phyloP scores from a whole-genome alignment of 2,329 filamentous ascomycete species.

The Monilinia fructigena region DNA sequence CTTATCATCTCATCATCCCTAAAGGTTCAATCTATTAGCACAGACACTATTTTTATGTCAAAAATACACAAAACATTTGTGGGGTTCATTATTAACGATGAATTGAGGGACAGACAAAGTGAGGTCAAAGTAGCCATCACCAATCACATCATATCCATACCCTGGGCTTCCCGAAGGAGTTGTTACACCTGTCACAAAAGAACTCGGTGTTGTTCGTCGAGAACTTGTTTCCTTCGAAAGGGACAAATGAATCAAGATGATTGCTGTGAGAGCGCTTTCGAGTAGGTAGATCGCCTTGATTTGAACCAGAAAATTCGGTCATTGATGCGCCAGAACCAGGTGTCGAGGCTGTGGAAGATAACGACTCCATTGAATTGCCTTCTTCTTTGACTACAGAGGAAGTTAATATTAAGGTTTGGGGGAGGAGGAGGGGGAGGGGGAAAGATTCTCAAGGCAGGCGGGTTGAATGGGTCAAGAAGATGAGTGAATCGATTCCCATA shows the following conservation, averaged over 20 bases:
- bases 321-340: constrained; percentile 30
- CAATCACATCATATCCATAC: constrained; percentile 33
- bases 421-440: no score
- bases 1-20: constrained; percentile 32
- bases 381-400: constrained; percentile 15
- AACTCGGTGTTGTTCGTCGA: constrained; percentile 37
- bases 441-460: neutral
- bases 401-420: neutral
- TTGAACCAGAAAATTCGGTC: constrained; percentile 26
- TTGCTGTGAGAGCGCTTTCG: constrained; percentile 39
- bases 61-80: neutral
- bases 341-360: constrained; percentile 32
- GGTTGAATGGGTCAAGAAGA: neutral
- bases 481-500: neutral
- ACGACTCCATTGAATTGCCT: constrained; percentile 6
- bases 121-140: constrained; percentile 33
- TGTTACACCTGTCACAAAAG: constrained; percentile 30
- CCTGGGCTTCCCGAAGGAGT: constrained; percentile 35
- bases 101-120: constrained; percentile 32
- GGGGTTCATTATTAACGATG: constrained; percentile 14
- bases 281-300: constrained; percentile 30
- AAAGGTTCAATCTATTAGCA: constrained; percentile 22
- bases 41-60: neutral
- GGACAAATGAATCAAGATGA: constrained; percentile 30
- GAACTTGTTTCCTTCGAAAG: constrained; percentile 35